phyloP scores from a whole-genome alignment of 495 filamentous ascomycete genomes.

The Penicillium atrosanguineum region DNA sequence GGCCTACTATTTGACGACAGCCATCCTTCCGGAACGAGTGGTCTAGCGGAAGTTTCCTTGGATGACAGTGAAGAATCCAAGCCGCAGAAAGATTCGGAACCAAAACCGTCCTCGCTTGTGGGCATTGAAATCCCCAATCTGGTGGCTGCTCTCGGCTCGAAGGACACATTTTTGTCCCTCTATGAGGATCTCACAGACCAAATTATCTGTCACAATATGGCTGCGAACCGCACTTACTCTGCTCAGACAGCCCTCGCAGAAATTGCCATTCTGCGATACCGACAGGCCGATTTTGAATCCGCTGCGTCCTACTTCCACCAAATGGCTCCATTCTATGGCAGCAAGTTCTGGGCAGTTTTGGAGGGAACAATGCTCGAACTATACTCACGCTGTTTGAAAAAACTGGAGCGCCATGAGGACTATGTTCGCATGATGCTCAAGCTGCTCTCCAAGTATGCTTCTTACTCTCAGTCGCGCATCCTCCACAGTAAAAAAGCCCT shows the following conservation, averaged over 20 bases:
- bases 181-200: conserved; percentile 72
- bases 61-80: conserved; percentile 25
- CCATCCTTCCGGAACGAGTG: conserved; percentile 53
- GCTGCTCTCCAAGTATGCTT: conserved; percentile 69
- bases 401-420: conserved; percentile 72
- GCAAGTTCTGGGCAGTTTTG: conserved; percentile 73
- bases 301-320: conserved; percentile 78
- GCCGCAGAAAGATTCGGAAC: conserved; percentile 30
- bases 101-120: conserved; percentile 34
- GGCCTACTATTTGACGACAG: conserved; percentile 50
- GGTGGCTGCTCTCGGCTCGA: conserved; percentile 29
- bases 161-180: conserved; percentile 50
- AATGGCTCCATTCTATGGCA: conserved; percentile 80
- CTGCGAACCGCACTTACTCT: conserved; percentile 73
- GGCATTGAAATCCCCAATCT: conserved; percentile 33
- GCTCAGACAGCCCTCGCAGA: conserved; percentile 78
- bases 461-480: conserved; percentile 33
- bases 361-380: conserved; percentile 82
- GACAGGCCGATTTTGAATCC: conserved; percentile 61
- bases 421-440: conserved; percentile 73
- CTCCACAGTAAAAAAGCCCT: conserved; percentile 34
- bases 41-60: conserved; percentile 41
- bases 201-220: conserved; percentile 68
- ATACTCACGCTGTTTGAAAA: conserved; percentile 79
- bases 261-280: conserved; percentile 79